Base-by-base conservation (phyloP, 2,329 filamentous ascomycete species). In the Teratosphaeria gauchensis region DNA sequence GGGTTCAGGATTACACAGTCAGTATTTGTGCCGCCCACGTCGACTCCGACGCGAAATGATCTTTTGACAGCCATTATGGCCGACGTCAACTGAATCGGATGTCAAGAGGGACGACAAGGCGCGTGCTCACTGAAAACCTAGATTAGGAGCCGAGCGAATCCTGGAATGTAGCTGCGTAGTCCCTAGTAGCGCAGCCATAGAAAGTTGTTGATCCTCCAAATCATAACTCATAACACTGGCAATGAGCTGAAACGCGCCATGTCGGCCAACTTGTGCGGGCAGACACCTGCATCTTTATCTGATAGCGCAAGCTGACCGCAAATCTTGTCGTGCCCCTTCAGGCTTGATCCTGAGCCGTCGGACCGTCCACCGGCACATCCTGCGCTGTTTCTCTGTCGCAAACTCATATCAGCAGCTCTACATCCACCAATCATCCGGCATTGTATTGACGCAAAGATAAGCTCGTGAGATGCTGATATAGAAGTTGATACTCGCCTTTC, bases 21-120 rank as follows among this genome's bases (percentile, higher is more conserved):
- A 8, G 70, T 57, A 60, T 72, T 72, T 8, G 69, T 71, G 30
- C 69, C 67, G 67, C 75, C 75, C 24, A 77, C 75, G 62, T 77
- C 75, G 4, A 77, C 75, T 48, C 75, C 75, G 54, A 77, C 75
- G 38, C 75, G 70, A 16, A 42, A 42, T 16, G n/a, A 16, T 16
- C 35, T 42, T 11, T 42, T 16, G 12, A 42, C 35, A 42, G 14
- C n/a, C 35, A 42, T 42, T 42, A 16, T 42, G 12, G 35, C n/a
- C 5, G 14, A 42, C 12, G 35, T 42, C n/a, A 16, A 16, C 35
- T 16, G 14, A 28, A 28, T 28, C 24, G 24, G 24, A 28, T 28
- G 24, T 28, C 24, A 28, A 28, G 24, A 28, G 2, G 24, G 24
- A 28, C 24, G 24, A 28, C 24, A 28, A 28, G 24, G 24, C 24